These are phyloP conservation scores for Basipetospora sp. DNA, from an alignment of 2,329 filamentous ascomycete species.

Conservation along the genomic window DNA sequence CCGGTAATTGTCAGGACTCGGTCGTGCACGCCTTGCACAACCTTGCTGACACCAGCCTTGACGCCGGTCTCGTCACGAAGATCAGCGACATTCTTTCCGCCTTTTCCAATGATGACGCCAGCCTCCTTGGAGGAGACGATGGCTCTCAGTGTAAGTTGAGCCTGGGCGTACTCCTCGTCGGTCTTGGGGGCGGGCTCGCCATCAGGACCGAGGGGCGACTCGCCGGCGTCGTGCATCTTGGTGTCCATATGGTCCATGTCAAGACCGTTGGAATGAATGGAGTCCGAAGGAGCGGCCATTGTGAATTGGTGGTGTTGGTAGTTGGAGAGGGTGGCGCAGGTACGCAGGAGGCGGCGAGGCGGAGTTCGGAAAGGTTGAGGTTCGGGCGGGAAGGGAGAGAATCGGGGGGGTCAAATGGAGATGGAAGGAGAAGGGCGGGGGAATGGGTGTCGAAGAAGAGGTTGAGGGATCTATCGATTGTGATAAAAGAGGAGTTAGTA, in stretches of 20 bases:
- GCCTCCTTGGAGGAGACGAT: conserved; percentile 99
- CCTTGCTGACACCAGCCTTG: conserved; percentile 96
- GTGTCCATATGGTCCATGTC: conserved; percentile 45
- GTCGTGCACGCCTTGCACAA: conserved; percentile 92
- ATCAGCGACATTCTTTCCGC: conserved; percentile 94
- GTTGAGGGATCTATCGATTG: too few relatives aligned
- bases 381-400: neutral
- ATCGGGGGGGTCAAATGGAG: conserved; percentile 2
- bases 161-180: conserved; percentile 88
- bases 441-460: too few relatives aligned
- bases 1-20: conserved; percentile 92
- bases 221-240: conserved; percentile 41
- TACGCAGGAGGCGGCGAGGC: too few relatives aligned
- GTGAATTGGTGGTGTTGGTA: conserved; percentile 12
- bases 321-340: too few relatives aligned
- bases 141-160: conserved; percentile 84
- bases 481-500: too few relatives aligned
- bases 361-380: conserved; percentile 8
- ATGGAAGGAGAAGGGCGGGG: neutral
- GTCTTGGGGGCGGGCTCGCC: conserved; percentile 75
- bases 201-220: conserved; percentile 50
- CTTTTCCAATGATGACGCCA: conserved; percentile 97
- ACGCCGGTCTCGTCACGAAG: conserved; percentile 94
- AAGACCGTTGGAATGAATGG: conserved; percentile 41
- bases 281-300: conserved; percentile 52